Conservation (phyloP, 2,329 filamentous ascomycete genomes). For the Beauveria sp. region DNA sequence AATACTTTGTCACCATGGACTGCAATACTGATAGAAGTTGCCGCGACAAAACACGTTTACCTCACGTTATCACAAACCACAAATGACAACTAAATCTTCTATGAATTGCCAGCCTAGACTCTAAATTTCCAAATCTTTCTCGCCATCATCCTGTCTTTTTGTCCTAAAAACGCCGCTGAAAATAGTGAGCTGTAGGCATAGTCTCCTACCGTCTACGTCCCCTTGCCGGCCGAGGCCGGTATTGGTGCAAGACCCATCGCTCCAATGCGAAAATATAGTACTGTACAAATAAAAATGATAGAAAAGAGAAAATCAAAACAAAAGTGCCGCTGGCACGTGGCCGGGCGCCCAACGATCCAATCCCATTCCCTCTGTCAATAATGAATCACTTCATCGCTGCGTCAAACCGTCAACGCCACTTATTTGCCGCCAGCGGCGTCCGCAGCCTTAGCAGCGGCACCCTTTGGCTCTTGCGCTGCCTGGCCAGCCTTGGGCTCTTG, state of each 20-base stretch:
- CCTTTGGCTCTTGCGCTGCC: constrained; percentile 7
- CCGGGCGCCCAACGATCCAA: not conserved
- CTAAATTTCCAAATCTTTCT: constrained; percentile 8
- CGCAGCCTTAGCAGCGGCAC: constrained; percentile 8
- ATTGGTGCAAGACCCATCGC: not conserved
- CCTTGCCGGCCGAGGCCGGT: constrained; percentile 11
- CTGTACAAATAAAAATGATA: constrained; percentile 7
- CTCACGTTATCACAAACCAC: not conserved
- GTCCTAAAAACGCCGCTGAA: constrained; percentile 8
- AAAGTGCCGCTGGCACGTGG: constrained; percentile 14
- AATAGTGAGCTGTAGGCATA: constrained; percentile 3
- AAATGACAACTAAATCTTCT: not conserved
- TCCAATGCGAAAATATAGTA: constrained; percentile 10
- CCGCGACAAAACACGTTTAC: not conserved
- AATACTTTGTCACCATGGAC: too few species aligned
- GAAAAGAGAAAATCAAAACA: not conserved
- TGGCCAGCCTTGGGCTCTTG: not conserved
- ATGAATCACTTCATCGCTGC: not conserved
- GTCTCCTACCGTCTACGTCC: not conserved
- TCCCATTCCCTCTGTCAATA: not conserved
- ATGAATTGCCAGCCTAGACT: not conserved
- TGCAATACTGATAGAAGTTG: too few species aligned
- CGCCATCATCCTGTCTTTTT: constrained; percentile 4
- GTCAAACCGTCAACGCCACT: not conserved
- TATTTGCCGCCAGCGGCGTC: constrained; percentile 10